phyloP scores from a whole-genome alignment of 768 basidiomycete species.

The Strobilomyces dryophilus region DNA sequence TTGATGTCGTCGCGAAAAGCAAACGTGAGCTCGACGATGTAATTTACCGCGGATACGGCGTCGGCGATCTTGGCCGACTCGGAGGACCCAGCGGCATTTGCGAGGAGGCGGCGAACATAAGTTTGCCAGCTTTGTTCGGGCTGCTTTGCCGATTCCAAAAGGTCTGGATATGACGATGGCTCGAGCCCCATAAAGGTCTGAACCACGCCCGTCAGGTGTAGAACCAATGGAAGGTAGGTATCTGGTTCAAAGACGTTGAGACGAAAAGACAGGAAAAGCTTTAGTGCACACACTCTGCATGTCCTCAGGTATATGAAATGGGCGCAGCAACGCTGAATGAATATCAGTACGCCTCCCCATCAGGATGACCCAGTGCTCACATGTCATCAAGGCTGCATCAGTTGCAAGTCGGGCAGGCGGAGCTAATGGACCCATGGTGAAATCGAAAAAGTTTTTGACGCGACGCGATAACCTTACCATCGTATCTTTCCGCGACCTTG shows the following conservation, averaged over 20 bases:
- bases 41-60: neutral
- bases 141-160: neutral
- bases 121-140: neutral
- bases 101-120: neutral
- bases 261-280: too few species aligned
- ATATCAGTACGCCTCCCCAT: neutral
- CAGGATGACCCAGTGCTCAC: neutral
- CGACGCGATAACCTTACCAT: neutral
- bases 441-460: neutral
- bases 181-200: neutral
- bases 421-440: neutral
- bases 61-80: slow-evolving; percentile 7
- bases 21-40: slow-evolving; percentile 11
- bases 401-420: neutral
- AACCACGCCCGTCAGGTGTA: neutral
- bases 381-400: neutral
- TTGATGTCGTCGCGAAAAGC: slow-evolving; percentile 10
- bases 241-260: too few species aligned
- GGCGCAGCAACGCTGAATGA: neutral
- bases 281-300: neutral
- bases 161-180: neutral
- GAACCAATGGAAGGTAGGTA: neutral
- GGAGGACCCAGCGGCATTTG: neutral
- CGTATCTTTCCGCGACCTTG: neutral
- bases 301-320: neutral